phyloP scores from a whole-genome alignment of 1,139 yeast species.

The Scheffersomyces segobiensis region DNA sequence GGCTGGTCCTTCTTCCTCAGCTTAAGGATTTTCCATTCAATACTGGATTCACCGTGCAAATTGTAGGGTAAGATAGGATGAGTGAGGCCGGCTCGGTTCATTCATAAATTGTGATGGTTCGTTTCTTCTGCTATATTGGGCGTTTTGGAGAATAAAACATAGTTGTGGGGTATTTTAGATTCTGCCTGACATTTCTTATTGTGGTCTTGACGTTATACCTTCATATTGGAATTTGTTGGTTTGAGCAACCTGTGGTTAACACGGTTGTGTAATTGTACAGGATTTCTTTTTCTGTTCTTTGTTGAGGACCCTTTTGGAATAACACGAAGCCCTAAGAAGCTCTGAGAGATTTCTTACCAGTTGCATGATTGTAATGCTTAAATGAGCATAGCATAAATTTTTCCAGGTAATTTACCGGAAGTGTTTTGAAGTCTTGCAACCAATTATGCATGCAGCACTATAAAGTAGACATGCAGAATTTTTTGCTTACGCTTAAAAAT shows the following conservation, averaged over 20 bases:
- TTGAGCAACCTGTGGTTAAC: background rate
- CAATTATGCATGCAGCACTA: background rate
- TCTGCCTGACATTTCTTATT: background rate
- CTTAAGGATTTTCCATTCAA: too few relatives aligned
- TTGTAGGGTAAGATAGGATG: background rate
- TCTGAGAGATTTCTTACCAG: too few relatives aligned
- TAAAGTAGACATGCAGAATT: background rate
- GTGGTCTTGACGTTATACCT: background rate
- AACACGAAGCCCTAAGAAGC: background rate
- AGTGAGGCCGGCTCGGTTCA: background rate
- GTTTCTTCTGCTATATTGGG: background rate
- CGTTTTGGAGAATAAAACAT: background rate
- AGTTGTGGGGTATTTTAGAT: background rate
- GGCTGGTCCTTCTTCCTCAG: too few relatives aligned
- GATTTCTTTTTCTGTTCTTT: background rate
- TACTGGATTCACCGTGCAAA: too few relatives aligned
- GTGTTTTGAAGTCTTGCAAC: background rate
- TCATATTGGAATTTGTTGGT: background rate
- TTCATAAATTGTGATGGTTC: background rate
- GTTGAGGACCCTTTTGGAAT: background rate
- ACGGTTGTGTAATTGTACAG: too few relatives aligned
- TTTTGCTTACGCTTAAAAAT: background rate
- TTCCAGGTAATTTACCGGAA: background rate
- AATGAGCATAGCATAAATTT: background rate
- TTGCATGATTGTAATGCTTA: background rate